Conservation (phyloP, 345 rosid species). For the Excoecaria cochinchinensis region DNA sequence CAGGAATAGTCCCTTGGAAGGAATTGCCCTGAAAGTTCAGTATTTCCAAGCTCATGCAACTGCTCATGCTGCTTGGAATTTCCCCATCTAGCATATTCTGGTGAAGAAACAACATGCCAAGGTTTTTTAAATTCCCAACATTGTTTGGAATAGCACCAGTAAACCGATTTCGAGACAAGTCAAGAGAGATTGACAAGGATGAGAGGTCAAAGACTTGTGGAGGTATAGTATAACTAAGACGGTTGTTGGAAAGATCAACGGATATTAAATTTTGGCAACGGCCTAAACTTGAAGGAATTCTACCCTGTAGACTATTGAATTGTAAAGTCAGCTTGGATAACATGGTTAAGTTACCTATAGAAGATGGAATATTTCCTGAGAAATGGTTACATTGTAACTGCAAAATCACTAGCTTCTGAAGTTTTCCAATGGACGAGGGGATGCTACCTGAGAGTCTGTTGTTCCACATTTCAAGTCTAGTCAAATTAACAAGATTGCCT, state of each 20-base stretch:
- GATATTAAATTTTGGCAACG: background rate
- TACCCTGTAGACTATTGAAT: background rate
- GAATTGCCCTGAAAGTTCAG: background rate
- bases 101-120: background rate
- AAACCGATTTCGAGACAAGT: background rate
- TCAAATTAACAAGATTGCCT: background rate
- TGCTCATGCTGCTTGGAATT: background rate
- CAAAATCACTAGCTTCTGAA: background rate
- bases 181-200: background rate
- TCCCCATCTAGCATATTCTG: background rate
- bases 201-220: background rate
- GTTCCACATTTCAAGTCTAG: background rate
- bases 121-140: background rate
- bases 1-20: background rate
- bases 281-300: background rate
- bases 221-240: background rate
- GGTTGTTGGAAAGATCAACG: background rate
- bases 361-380: background rate
- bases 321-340: background rate
- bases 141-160: background rate
- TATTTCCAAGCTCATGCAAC: background rate
- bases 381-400: background rate
- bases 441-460: background rate
- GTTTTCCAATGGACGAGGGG: background rate
- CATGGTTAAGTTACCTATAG: background rate